Base-by-base conservation (phyloP, 805 yeast species). In the Metschnikowia vanudenii region DNA sequence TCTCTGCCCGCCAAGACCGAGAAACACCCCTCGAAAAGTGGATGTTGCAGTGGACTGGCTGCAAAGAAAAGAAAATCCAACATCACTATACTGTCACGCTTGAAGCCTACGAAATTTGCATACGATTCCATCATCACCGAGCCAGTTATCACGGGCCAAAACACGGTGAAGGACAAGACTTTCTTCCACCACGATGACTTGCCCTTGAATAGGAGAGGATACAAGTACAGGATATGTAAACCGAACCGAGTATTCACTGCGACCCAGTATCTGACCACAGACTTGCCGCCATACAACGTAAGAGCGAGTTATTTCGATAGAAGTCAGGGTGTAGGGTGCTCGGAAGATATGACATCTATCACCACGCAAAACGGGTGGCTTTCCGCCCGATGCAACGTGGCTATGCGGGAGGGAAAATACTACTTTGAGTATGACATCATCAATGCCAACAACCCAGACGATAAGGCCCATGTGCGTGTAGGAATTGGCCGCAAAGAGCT, bases 401-500 rank as follows among this genome's bases (percentile, higher is more conserved):
- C 88, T 1, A 73, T 92, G 10, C 71, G 85, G 22, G 91, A 87
- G 53, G 99, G 98, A 0, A 65, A 63, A 14, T 85, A 86, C 73
- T 92, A 84, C 63, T 81, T 88, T 65, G 98, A 92, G 63, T 84
- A 82, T 51, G 75, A 79, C 45, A 77, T 92, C 1, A 45, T 81
- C 4, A 64, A 64, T 24, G 74, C 76, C 8, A 68, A 64, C 46
- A 77, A 92, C 2, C 45, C 79, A 2, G 63, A 63, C 26, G 75
- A 75, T 7, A 67, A 64, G 49, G 61, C 70, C 13, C 92, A 91
- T 62, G 89, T 94, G 1, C 68, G 99, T 24, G 60, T 91, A 24
- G 99, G 99, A 0, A 60, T 92, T 31, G 85, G 85, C 0, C 71
- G 98, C 43, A 76, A 89, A 51, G 98, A 92, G 59, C 94, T 96